Percentiles rank a stretch among this genome's conserved stretches.
These are phyloP conservation scores for Besnoitia besnoiti DNA, from an alignment of 169 alveolate species.

Conservation along the genomic window DNA sequence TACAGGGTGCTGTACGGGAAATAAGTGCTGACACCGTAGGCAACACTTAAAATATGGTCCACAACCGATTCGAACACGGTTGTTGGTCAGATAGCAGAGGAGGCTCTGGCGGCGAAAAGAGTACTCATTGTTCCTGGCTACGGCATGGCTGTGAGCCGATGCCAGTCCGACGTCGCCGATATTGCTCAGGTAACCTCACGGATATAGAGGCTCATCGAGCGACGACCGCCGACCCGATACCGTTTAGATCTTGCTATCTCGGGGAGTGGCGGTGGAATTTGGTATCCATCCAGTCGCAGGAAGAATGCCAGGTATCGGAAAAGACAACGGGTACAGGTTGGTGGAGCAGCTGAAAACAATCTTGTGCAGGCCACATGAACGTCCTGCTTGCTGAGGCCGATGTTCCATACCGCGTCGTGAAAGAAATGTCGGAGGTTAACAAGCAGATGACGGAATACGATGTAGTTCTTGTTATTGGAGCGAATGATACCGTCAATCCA, in stretches of 20 bases:
- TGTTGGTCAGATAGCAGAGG: slow-evolving; percentile 81
- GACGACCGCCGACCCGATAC: too few species aligned
- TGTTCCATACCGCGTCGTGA: slow-evolving; percentile 92
- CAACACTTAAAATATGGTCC: neutral
- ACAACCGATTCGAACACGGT: neutral
- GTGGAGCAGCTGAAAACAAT: neutral
- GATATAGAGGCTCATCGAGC: neutral
- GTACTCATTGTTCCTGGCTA: slow-evolving; percentile 95
- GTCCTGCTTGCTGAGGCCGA: slow-evolving; percentile 96
- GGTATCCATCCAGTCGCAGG: slow-evolving; percentile 98
- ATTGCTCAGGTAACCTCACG: slow-evolving; percentile 50
- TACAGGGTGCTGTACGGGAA: slow-evolving; percentile 71
- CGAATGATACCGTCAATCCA: slow-evolving; percentile 95
- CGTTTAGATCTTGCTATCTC: slow-evolving; percentile 72
- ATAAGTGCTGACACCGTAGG: slow-evolving; percentile 52
- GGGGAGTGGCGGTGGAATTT: slow-evolving; percentile 88
- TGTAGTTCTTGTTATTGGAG: slow-evolving; percentile 92
- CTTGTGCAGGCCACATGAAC: slow-evolving; percentile 92
- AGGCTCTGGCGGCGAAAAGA: slow-evolving; percentile 78
- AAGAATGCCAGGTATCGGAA: slow-evolving; percentile 87
- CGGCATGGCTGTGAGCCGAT: slow-evolving; percentile 91
- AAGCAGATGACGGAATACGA: slow-evolving; percentile 79
- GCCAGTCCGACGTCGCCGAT: slow-evolving; percentile 73
- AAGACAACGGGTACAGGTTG: neutral
- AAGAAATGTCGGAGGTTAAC: slow-evolving; percentile 94